A percentile compares a stretch with the other conserved stretches of the same genome.
Evolutionary conservation across 2,329 filamentous ascomycete species (phyloP).

Genomic region (Sodiomyces alkalinus): DNA sequence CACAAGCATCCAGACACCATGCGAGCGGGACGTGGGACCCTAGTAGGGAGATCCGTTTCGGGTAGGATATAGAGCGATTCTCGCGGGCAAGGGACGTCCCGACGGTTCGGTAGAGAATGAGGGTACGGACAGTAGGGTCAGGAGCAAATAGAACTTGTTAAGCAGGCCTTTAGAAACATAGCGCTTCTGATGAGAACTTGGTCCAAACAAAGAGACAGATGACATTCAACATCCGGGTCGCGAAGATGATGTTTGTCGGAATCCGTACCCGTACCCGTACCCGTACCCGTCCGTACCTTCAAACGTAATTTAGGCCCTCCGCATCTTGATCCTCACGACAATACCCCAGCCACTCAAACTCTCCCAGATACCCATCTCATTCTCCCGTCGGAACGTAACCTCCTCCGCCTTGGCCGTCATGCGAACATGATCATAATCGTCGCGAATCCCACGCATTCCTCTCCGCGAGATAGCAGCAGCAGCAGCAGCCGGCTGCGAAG

Average conservation of each 20-base stretch:
- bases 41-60: conserved; percentile 40
- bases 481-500: conserved; percentile 24
- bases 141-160: no score
- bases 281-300: no score
- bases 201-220: no score
- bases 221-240: no score
- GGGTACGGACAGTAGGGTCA: no score
- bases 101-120: no score
- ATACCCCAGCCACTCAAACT: conserved; percentile 33
- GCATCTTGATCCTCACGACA: conserved; percentile 23
- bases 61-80: conserved; percentile 12
- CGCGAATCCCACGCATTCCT: conserved; percentile 19
- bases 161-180: no score
- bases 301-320: neutral
- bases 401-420: conserved; percentile 30
- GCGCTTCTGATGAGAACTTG: no score
- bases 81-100: no score
- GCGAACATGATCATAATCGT: conserved; percentile 13
- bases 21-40: conserved; percentile 42
- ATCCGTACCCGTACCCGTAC: no score
- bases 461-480: conserved; percentile 7
- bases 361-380: conserved; percentile 36
- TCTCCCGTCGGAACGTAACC: conserved; percentile 34
- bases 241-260: no score
- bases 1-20: conserved; percentile 9